Conservation (phyloP, 441 rosid genomes). For the Melastoma candidum region DNA sequence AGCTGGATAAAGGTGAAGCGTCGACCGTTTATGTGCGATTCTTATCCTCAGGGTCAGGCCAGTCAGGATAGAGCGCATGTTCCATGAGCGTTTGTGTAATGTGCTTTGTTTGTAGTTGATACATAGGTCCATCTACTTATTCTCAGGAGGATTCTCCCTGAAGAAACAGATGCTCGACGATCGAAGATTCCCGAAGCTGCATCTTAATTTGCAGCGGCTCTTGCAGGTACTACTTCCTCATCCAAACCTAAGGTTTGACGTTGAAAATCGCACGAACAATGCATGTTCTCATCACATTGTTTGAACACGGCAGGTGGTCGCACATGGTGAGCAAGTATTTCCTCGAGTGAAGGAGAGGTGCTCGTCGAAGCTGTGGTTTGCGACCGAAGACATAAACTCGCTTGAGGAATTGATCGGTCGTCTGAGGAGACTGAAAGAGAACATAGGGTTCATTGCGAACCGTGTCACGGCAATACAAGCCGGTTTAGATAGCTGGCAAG, state of each 20-base stretch:
- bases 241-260: no score
- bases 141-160: slow-evolving; percentile 69
- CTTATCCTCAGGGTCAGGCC: no score
- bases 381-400: slow-evolving; percentile 43
- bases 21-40: no score
- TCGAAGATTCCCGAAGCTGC: slow-evolving; percentile 90
- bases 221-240: slow-evolving; percentile 51
- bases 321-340: slow-evolving; percentile 94
- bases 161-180: slow-evolving; percentile 93
- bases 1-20: slow-evolving; percentile 69
- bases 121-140: slow-evolving; percentile 1
- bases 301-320: slow-evolving; percentile 46
- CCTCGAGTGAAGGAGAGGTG: slow-evolving; percentile 89
- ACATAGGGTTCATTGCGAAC: slow-evolving; percentile 78
- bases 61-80: no score
- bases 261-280: no score
- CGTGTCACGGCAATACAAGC: slow-evolving; percentile 87
- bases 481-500: slow-evolving; percentile 87
- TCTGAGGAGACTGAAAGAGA: slow-evolving; percentile 84
- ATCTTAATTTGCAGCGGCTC: slow-evolving; percentile 84
- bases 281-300: no score
- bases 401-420: slow-evolving; percentile 79
- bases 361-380: slow-evolving; percentile 70
- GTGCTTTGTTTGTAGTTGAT: slow-evolving; percentile 2
- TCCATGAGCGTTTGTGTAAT: background rate